phyloP scores from a whole-genome alignment of 441 rosid species.

The Sinapis alba region DNA sequence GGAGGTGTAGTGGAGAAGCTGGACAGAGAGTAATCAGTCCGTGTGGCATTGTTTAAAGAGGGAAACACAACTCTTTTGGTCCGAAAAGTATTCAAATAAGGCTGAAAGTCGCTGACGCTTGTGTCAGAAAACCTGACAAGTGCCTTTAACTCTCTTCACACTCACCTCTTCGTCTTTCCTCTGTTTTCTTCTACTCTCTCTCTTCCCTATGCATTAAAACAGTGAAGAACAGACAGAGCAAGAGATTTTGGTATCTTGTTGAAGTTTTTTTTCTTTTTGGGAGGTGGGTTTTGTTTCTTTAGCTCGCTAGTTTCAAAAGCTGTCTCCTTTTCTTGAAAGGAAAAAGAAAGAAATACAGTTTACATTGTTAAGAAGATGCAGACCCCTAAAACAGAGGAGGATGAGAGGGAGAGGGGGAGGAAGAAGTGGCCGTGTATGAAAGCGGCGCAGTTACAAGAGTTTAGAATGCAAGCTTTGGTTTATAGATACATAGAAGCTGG shows the following conservation, averaged over 20 bases:
- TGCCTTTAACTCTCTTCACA: slow-evolving; percentile 40
- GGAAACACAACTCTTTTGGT: slow-evolving; percentile 33
- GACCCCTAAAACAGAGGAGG: slow-evolving; percentile 23
- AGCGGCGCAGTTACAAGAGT: slow-evolving; percentile 56
- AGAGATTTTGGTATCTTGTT: slow-evolving; percentile 10
- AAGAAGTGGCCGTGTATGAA: slow-evolving; percentile 42
- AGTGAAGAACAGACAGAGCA: slow-evolving; percentile 1
- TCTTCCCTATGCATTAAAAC: slow-evolving; percentile 7
- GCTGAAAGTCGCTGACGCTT: slow-evolving; percentile 34
- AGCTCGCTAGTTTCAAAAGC: slow-evolving; percentile 21
- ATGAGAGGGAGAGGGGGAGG: slow-evolving; percentile 28
- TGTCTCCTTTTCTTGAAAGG: slow-evolving; percentile 15
- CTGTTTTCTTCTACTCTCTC: slow-evolving; percentile 22
- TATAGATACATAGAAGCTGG: slow-evolving; percentile 56
- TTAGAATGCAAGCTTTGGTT: slow-evolving; percentile 54
- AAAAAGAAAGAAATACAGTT: background rate
- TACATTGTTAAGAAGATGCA: slow-evolving; percentile 16
- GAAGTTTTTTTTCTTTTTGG: slow-evolving; percentile 25
- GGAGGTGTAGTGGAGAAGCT: slow-evolving; percentile 34
- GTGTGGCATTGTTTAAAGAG: slow-evolving; percentile 37
- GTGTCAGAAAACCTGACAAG: slow-evolving; percentile 39
- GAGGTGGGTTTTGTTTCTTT: slow-evolving; percentile 33
- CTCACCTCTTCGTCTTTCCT: slow-evolving; percentile 22
- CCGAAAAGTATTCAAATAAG: slow-evolving; percentile 41
- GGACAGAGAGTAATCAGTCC: slow-evolving; percentile 34